Evolutionary conservation across 768 basidiomycete genomes (phyloP), one percentile per base, ranked within the genome.

Genomic region (Leccinum rimulosum): DNA sequence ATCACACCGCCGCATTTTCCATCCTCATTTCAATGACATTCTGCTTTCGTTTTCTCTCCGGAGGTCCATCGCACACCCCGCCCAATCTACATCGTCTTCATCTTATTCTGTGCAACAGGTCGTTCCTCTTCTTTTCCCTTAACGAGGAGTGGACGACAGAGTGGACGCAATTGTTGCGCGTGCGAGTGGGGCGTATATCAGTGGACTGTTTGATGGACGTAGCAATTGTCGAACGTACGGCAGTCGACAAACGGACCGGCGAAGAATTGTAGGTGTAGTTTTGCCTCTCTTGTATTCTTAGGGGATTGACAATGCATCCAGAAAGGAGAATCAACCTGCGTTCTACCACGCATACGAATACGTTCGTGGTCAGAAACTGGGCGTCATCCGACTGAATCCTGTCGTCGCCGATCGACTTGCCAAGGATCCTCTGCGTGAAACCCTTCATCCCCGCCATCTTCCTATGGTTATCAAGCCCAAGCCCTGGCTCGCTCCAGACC

Each of bases 271-370:
- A 66, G 64, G 91, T 77, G 28, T 30, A 12, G 7, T 54, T 43
- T 25, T 22, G 27, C 38, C 28, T 57, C 33, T 51, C 28, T 45
- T 59, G 50, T 56, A 8, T 48, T 19, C 51, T 38, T 53, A 19
- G 33, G 31, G 11, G 25, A 33, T 57, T 66, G 28, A 66, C 54
- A 3, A 51, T 36, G 11, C 49, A 14, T 55, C 5, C 62, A 91
- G 89, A 38, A 76, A 81, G 31, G 94, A 98, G 71, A 76, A 78
- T 19, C 95, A 98, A 65, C 91, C 91, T 0, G 96, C 95, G 1
- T 95, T 98, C 75, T 86, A 85, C 55, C 95, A 97, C 68, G 81
- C 85, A 2, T 97, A 97, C 70, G 95, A 98, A 73, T 96, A 95
- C 70, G 71, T 88, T n/a, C 84, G 91, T n/a, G 95, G 96, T 1